Conservation (phyloP, 2,329 filamentous ascomycete genomes). For the Neofusicoccum kwambonambiense region DNA sequence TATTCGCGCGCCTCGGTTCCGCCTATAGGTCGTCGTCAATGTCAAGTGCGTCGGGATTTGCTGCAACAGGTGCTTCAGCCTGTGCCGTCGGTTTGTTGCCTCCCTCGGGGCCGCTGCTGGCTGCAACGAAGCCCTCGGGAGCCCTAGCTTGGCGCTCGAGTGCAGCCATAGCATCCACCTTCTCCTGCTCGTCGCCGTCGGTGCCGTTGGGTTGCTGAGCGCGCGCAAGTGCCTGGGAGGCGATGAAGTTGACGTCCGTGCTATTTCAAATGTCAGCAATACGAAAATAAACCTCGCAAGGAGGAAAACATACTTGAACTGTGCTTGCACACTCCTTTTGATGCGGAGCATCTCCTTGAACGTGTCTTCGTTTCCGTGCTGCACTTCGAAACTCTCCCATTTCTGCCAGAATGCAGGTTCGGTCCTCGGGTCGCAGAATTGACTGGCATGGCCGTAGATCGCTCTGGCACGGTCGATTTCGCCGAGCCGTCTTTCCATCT, state of each 20-base stretch:
- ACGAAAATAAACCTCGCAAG: not conserved
- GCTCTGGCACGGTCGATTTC: constrained; percentile 93
- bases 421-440: constrained; percentile 94
- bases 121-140: constrained; percentile 86
- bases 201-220: constrained; percentile 61
- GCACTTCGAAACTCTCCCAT: constrained; percentile 96
- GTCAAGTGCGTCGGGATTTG: constrained; percentile 84
- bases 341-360: constrained; percentile 99
- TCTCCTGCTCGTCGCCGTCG: constrained; percentile 48
- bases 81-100: constrained; percentile 33
- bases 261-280: constrained; percentile 41
- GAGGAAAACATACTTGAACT: constrained; percentile 72
- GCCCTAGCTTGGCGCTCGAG: constrained; percentile 86
- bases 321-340: constrained; percentile 94
- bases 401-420: constrained; percentile 90
- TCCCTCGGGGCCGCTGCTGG: constrained; percentile 70
- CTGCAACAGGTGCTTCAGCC: constrained; percentile 44
- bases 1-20: constrained; percentile 9
- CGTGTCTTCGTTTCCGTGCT: constrained; percentile 97
- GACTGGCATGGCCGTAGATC: constrained; percentile 93
- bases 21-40: constrained; percentile 57
- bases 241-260: constrained; percentile 98
- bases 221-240: constrained; percentile 86
- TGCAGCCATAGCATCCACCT: constrained; percentile 81
- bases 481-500: constrained; percentile 88